Evolutionary conservation across 768 basidiomycete species (phyloP), one percentile per base, ranked within the genome.

Genomic region (Xerocomellus intermedius): DNA sequence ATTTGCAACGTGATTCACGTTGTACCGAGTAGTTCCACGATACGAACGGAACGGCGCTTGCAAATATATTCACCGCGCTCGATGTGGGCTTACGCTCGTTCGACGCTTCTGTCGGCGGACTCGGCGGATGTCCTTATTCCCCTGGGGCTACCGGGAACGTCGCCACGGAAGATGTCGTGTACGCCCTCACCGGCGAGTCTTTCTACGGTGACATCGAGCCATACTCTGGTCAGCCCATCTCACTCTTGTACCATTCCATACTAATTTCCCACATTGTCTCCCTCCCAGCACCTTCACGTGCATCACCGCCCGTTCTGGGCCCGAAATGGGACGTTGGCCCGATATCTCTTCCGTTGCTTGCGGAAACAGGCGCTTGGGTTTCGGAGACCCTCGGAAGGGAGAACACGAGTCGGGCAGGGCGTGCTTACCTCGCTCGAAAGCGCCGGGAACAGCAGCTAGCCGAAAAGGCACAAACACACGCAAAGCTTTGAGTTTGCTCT

Each of bases 121-220:
- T 98, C 1, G 95, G 96, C 4, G 94, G 95, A 17, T 98, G 96
- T 65, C 95, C 95, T 3, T 98, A 92, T 72, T 94, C 95, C 2
- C 96, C 95, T 2, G 94, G 94, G 6, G 94, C 95, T 14, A 94
- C 93, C 0, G 95, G 96, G 16, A 97, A 97, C 62, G 91, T 97
- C 17, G 87, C 93, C 0, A 98, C 96, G 0, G 95, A 98, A 62
- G 91, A 96, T 61, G 83, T 96, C 1, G 77, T 96, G 9, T 94
- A 97, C 58, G 88, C 90, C 0, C 79, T 98, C 8, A 58, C 81
- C 78, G 61, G 84, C 74, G 48, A 86, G 85, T 10, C 77, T 74
- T 43, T 84, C 83, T 68, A 79, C 75, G 5, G 83, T 83, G 5
- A 74, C 63, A 57, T 64, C 1, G 57, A 66, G 44, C 48, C 60